phyloP scores from a whole-genome alignment of 2,329 filamentous ascomycete genomes.

The Zymoseptoria passerinii region DNA sequence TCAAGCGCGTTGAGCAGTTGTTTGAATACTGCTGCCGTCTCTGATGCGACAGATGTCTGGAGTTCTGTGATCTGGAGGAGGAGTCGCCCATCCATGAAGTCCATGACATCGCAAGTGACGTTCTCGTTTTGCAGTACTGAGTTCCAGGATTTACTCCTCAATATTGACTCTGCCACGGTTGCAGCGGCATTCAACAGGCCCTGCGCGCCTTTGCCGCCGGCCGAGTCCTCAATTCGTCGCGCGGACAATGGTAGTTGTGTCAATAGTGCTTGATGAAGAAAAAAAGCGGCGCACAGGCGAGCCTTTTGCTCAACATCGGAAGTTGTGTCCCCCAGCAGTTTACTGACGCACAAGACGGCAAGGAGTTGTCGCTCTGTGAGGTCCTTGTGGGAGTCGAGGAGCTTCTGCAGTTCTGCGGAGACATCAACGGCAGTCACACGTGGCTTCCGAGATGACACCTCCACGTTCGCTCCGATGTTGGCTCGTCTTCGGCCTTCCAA shows the following conservation, averaged over 20 bases:
- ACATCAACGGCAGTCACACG: constrained; percentile 3
- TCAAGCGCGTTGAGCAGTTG: constrained; percentile 19
- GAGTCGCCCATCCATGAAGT: constrained; percentile 50
- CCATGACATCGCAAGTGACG: constrained; percentile 41
- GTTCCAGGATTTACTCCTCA: constrained; percentile 33
- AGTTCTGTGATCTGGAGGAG: constrained; percentile 25
- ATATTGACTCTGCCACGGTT: constrained; percentile 28
- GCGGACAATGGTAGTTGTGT: constrained; percentile 23
- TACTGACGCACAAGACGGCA: constrained; percentile 19
- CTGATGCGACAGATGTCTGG: constrained; percentile 7
- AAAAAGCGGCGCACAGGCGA: constrained; percentile 17
- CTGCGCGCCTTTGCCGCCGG: constrained; percentile 7
- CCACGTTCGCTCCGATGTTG: constrained; percentile 1
- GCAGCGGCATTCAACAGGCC: constrained; percentile 29
- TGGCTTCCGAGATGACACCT: constrained; percentile 6
- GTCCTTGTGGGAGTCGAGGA: background rate
- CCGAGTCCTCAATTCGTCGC: constrained; percentile 18
- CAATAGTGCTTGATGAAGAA: constrained; percentile 27
- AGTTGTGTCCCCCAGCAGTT: constrained; percentile 9
- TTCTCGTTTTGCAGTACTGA: constrained; percentile 16
- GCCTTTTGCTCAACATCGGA: constrained; percentile 3
- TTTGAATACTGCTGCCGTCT: constrained; percentile 18
- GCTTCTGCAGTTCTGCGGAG: constrained; percentile 5
- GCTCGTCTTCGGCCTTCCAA: constrained; percentile 26
- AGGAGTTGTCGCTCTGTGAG: constrained; percentile 24